Percentiles rank a stretch among this genome's conserved stretches.
Conservation (phyloP, 106 monocot species). For the Dioscorea dumetorum region DNA sequence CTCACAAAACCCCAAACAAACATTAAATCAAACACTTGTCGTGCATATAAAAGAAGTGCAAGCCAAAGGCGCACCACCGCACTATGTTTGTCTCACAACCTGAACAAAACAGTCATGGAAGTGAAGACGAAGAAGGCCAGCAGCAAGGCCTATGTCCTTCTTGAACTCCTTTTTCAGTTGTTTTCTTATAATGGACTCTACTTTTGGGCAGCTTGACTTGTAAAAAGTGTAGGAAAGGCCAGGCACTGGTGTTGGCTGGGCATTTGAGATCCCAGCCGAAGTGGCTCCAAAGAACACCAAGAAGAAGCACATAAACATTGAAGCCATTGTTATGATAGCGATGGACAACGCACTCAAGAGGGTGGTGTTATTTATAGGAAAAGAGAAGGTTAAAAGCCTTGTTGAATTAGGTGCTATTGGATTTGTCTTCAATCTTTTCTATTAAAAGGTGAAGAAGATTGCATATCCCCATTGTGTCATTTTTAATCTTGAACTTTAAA, state of each 20-base stretch:
- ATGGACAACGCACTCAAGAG: no score
- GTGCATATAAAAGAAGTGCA: no score
- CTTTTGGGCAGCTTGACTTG: constrained; percentile 26
- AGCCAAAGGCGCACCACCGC: no score
- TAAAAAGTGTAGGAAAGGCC: constrained; percentile 49
- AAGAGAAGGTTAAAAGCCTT: no score
- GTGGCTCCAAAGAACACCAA: neutral
- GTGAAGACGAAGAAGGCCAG: constrained; percentile 50
- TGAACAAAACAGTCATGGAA: constrained; percentile 65
- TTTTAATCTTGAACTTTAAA: no score
- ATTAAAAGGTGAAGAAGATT: no score
- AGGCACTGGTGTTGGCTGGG: neutral
- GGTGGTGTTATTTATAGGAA: no score
- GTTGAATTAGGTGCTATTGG: no score
- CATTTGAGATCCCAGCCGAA: neutral
- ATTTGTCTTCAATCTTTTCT: no score
- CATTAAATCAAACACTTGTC: no score
- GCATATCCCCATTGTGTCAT: no score
- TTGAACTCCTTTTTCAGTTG: constrained; percentile 18
- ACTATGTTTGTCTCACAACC: constrained; percentile 3
- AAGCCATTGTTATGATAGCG: neutral
- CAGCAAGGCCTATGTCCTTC: constrained; percentile 39
- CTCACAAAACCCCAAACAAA: neutral
- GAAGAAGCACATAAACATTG: constrained; percentile 1
- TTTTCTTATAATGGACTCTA: constrained; percentile 23